These are phyloP conservation scores for Backusella mclennaniae DNA, from an alignment of 192 early-diverging fungal species.

Conservation along the genomic window DNA sequence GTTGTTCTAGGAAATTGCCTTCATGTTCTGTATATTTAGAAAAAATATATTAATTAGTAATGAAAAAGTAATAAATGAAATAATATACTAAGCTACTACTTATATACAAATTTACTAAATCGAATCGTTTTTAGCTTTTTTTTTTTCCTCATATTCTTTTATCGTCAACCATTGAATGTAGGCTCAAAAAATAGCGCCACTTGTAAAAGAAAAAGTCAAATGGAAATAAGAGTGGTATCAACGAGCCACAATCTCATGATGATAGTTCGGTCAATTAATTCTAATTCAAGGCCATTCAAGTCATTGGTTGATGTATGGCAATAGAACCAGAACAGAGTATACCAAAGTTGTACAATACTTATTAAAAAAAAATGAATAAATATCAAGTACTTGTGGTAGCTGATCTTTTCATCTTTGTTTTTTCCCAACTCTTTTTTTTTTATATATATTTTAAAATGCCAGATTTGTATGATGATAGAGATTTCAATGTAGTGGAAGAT, in stretches of 20 bases:
- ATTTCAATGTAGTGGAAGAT: background rate
- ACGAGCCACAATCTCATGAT: background rate
- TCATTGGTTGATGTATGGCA: too few relatives aligned
- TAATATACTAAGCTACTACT: background rate
- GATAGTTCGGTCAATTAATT: too few relatives aligned
- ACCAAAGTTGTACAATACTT: background rate
- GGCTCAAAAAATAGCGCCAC: background rate
- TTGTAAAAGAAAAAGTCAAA: background rate
- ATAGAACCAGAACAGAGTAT: too few relatives aligned
- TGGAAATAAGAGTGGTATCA: background rate
- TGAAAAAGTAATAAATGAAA: background rate
- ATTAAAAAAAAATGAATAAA: background rate
- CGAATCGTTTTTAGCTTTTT: background rate
- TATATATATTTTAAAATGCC: background rate
- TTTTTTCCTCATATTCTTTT: background rate
- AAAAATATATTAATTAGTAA: background rate
- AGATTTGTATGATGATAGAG: background rate
- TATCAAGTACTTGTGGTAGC: background rate
- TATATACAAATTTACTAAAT: constrained; percentile 1
- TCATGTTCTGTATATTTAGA: background rate
- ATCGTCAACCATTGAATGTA: background rate
- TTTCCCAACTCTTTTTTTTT: background rate
- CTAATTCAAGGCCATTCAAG: too few relatives aligned
- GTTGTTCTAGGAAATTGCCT: background rate
- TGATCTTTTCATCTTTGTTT: background rate